These are phyloP conservation scores for Fomitopsis pinicola DNA, from an alignment of 1,284 basidiomycete genomes.

Conservation along the genomic window DNA sequence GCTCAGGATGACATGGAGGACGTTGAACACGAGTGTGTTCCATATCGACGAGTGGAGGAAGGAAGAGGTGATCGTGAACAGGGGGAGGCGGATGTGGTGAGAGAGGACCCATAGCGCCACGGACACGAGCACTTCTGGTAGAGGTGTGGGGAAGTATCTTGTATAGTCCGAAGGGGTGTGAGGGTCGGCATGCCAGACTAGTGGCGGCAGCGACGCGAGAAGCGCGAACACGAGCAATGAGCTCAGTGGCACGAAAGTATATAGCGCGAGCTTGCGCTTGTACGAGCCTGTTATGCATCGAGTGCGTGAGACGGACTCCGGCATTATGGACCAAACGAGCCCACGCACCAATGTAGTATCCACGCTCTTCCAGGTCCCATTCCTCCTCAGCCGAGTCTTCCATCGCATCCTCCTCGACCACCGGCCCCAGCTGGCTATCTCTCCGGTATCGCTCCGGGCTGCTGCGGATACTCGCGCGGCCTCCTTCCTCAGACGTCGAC, in stretches of 20 bases:
- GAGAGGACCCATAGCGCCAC: constrained; percentile 57
- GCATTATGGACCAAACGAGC: background rate
- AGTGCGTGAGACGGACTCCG: background rate
- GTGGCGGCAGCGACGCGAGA: constrained; percentile 43
- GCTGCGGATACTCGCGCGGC: constrained; percentile 15
- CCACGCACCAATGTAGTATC: constrained; percentile 52
- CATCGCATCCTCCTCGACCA: constrained; percentile 42
- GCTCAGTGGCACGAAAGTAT: constrained; percentile 53
- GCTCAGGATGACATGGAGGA: constrained; percentile 44
- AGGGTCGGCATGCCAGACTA: constrained; percentile 38
- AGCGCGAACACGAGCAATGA: constrained; percentile 43
- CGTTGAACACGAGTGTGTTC: constrained; percentile 43
- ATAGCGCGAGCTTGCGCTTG: constrained; percentile 42
- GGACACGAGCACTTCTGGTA: constrained; percentile 56
- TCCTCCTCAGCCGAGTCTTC: constrained; percentile 35
- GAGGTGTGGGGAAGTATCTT: constrained; percentile 49
- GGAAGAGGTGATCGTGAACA: constrained; percentile 34
- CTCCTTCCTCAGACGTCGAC: constrained; percentile 11
- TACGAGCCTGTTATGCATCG: constrained; percentile 52
- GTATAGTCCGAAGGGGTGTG: constrained; percentile 35
- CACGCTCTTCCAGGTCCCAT: constrained; percentile 52
- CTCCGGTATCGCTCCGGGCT: constrained; percentile 38
- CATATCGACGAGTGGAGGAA: constrained; percentile 27
- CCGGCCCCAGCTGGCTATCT: constrained; percentile 32
- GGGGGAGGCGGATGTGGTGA: constrained; percentile 49